Evolutionary conservation across 73 alveolate genomes (phyloP).

Genomic region (Breviolum minutum): DNA sequence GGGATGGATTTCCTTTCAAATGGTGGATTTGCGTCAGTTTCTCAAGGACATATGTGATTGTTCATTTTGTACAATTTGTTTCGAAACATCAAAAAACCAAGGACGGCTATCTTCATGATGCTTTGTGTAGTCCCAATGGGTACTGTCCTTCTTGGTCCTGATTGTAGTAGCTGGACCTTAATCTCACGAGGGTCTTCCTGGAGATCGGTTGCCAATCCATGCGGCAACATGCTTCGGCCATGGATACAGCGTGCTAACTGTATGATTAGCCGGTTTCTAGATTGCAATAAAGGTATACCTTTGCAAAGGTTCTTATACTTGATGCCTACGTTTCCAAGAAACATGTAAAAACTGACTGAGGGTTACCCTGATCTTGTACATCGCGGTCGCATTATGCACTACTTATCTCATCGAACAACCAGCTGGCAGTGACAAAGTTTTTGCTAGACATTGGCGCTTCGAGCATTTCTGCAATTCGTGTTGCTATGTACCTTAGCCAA

Average conservation of each 20-base stretch:
- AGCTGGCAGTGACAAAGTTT: background rate
- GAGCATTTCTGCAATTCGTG: background rate
- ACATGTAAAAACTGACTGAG: too few species aligned
- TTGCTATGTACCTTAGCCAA: background rate
- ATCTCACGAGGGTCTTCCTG: background rate
- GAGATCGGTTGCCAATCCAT: background rate
- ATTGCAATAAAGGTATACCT: background rate
- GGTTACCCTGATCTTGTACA: background rate
- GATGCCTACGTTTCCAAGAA: too few species aligned
- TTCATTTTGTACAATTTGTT: background rate
- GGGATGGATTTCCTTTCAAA: background rate
- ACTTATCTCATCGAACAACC: conserved; percentile 28
- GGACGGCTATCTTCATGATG: conserved; percentile 17
- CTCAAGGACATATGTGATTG: background rate
- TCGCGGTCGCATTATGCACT: background rate
- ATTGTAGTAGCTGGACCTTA: conserved; percentile 19
- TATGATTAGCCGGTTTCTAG: background rate
- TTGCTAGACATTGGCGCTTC: conserved; percentile 3
- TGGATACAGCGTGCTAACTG: background rate
- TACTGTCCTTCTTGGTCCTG: background rate
- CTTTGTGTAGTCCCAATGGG: background rate
- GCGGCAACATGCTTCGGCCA: background rate
- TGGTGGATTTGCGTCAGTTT: background rate
- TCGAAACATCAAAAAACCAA: background rate
- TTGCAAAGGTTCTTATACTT: background rate